Evolutionary conservation across 176 grass and related monocot genomes (phyloP), one percentile per base, ranked within the genome.

Genomic region (Avena sativa): DNA sequence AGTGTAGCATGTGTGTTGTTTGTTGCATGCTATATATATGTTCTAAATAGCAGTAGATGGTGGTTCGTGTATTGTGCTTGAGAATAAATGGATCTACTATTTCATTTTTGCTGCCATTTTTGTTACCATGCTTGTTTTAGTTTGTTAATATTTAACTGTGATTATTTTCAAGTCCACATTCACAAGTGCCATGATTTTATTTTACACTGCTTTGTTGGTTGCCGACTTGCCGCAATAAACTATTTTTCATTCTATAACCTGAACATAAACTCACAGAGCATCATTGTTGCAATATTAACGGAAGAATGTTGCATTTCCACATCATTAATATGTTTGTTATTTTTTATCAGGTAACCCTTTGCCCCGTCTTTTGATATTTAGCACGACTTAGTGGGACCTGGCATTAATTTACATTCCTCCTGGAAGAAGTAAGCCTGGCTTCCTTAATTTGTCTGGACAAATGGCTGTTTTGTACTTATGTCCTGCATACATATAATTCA

Each of bases 381-480:
- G 26, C 65, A 10, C 32, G 53, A 6, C 65, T 46, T 83, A 79
- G 66, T 83, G 64, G 25, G 65, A 56, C 65, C 74, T 90, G 52
- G 32, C 43, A 73, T 47, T 87, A 73, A 55, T 74, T 60, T 79
- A 46, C 46, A 79, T 79, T 79, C 16, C 15, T 82, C 43, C 52
- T 47, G 32, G 62, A 34, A 47, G 65, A 86, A 79, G 21, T 57
- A 34, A 90, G 32, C 17, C 12, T 17, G 11, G 26, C 28, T 51
- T 90, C 56, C 83, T 79, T 86, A 16, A 70, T 43, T 80, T 81
- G 34, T 90, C 51, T 50, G 20, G 51, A 60, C 12, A 61, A 73
- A 81, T 51, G 71, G 6, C 57, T 44, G 30, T 77, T 52, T 76
- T 65, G 21, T 46, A 80, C 9, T 9, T 23, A 26, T 66, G 76